Base-by-base conservation (phyloP, 148 eudicot species). In the Fagopyrum esculentum region DNA sequence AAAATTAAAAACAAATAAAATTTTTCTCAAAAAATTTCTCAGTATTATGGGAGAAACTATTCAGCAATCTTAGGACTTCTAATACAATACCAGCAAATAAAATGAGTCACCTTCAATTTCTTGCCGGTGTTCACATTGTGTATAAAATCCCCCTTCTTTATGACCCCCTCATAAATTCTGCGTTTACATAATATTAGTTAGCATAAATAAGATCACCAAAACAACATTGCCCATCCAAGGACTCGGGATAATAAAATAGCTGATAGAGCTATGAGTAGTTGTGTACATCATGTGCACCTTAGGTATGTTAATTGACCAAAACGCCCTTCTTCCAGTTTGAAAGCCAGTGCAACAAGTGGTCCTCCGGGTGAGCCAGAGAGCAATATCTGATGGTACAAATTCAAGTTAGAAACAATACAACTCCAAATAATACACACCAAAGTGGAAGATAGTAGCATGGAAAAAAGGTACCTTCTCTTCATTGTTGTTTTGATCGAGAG, bases 251-350 rank as follows among this genome's bases (percentile, higher is more conserved):
- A 11, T 55, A 45, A 26, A 26, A 71, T 17, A 71, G 35, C 30
- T 15, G 22, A 12, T n/a, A 15, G 3, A 71, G 16, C 4, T 17
- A 30, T 30, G 13, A 46, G 54, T 22, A 22, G 26, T 22, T 22
- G 26, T 0, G 26, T 71, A 71, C 16, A 46, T 22, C 7, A 71
- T 43, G 7, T 75, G 64, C 83, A 94, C 98, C 98, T 88, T 77
- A 94, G 80, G 87, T 85, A 94, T 71, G 98, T 94, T 71, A 94
- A 78, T 79, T 94, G 98, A 77, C 98, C 98, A 82, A 91, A 94
- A 70, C 87, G 79, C 72, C 98, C 97, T 87, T 94, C 97, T 83
- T 94, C 98, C 83, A 94, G 79, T 81, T 94, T 94, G 77, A 94
- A 94, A 49, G 98, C 98, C 85, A 94, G 72, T 43, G 98, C 98